phyloP scores from a whole-genome alignment of 1,284 basidiomycete species.

The Melanopsichium pennsylvanicum region DNA sequence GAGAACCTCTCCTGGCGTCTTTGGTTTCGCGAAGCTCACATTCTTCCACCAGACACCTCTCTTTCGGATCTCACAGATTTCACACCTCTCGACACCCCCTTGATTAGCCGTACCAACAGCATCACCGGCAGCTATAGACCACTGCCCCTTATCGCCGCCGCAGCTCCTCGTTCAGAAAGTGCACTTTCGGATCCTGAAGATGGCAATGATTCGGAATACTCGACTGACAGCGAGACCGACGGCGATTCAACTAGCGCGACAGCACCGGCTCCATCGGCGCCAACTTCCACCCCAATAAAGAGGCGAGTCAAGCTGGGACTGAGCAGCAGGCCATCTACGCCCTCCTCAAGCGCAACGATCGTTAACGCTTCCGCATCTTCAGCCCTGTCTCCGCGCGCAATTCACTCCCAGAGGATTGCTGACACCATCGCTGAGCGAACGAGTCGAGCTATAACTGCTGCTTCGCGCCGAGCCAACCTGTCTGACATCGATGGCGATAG shows the following conservation, averaged over 20 bases:
- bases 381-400: constrained; percentile 3
- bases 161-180: constrained; percentile 11
- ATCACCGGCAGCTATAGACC: constrained; percentile 44
- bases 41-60: constrained; percentile 52
- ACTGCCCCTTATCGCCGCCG: constrained; percentile 12
- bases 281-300: constrained; percentile 23
- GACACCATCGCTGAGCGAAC: constrained; percentile 35
- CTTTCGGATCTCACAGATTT: constrained; percentile 53
- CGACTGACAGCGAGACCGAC: constrained; percentile 26
- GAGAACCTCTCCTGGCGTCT: constrained; percentile 87
- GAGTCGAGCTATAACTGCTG: constrained; percentile 15
- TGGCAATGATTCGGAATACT: constrained; percentile 37
- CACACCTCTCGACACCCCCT: constrained; percentile 49
- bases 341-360: constrained; percentile 12
- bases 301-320: constrained; percentile 16
- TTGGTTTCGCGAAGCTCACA: constrained; percentile 74
- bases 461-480: constrained; percentile 29
- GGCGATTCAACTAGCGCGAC: constrained; percentile 5
- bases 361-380: constrained; percentile 5
- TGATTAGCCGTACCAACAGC: constrained; percentile 50
- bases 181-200: constrained; percentile 48
- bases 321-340: constrained; percentile 7
- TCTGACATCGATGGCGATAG: constrained; percentile 21
- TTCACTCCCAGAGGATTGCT: constrained; percentile 11
- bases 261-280: constrained; percentile 14